Percentiles rank a stretch among this genome's conserved stretches.
Conservation (phyloP, 345 rosid genomes). For the Capsella bursapastoris region DNA sequence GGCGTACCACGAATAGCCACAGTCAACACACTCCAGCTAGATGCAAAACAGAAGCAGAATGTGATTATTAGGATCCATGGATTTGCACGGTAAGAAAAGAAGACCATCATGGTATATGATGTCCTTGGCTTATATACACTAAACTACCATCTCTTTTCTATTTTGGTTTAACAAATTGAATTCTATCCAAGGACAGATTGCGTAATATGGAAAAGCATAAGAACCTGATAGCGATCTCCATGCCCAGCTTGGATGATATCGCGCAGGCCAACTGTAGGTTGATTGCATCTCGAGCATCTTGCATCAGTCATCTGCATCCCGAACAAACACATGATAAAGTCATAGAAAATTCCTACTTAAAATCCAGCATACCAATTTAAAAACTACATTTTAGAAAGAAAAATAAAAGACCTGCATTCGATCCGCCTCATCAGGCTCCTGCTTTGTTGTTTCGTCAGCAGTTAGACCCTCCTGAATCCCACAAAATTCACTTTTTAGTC, state of each 20-base stretch:
- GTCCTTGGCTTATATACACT: not conserved
- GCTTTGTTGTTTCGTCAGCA: slow-evolving; percentile 73
- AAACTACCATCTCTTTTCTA: not conserved
- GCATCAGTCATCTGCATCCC: slow-evolving; percentile 74
- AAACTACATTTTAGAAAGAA: not conserved
- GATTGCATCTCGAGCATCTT: slow-evolving; percentile 79
- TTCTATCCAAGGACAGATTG: not conserved
- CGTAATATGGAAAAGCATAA: slow-evolving; percentile 15
- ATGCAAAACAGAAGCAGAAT: slow-evolving; percentile 31
- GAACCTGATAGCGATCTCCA: slow-evolving; percentile 95
- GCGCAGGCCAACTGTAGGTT: slow-evolving; percentile 71
- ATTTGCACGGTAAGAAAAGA: slow-evolving; percentile 2
- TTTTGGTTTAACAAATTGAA: not conserved
- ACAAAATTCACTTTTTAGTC: slow-evolving; percentile 21
- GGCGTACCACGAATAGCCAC: slow-evolving; percentile 93
- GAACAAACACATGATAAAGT: slow-evolving; percentile 25
- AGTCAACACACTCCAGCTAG: slow-evolving; percentile 82
- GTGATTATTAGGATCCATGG: slow-evolving; percentile 6
- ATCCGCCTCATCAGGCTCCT: slow-evolving; percentile 86
- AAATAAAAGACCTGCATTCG: slow-evolving; percentile 72
- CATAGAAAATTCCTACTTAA: slow-evolving; percentile 11
- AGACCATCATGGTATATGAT: not conserved
- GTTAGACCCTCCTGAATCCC: slow-evolving; percentile 84
- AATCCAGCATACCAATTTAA: slow-evolving; percentile 11
- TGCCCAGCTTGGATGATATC: slow-evolving; percentile 98